Evolutionary conservation across 345 rosid species (phyloP), one percentile per base, ranked within the genome.

Genomic region (Adansonia digitata): DNA sequence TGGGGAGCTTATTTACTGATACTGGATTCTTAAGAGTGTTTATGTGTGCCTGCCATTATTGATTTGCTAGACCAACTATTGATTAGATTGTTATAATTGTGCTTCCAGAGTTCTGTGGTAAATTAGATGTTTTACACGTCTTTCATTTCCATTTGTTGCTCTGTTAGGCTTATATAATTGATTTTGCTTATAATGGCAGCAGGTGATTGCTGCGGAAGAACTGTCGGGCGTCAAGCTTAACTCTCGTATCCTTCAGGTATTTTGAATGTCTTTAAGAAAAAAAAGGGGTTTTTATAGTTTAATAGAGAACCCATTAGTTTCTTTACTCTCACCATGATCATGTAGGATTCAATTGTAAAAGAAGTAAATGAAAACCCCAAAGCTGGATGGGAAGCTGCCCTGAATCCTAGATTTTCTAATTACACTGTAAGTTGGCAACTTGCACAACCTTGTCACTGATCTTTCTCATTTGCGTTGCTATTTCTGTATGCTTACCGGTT

Each of bases 371-470:
- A 85, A 69, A 76, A 92, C 64, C 92, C 97, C 31, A 74, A 83
- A 31, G 94, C 97, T 45, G 94, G 99, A 75, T 95, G 99, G 99
- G 59, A 89, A 87, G 98, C 99, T 85, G 75, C 86, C 75, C 77
- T 83, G 53, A 93, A 91, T 77, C 86, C 91, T 57, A 81, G 83
- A 48, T 86, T 93, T 73, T 86, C 96, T 70, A 86, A 90, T 84
- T 85, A 86, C 75, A 84, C 99, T 0, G 98, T 94, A 66, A 84
- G 95, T 85, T 29, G 46, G 34, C 40, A 52, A 70, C 39, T 77
- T 68, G 67, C 56, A 53, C 1, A 43, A 60, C 77, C 71, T 77
- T 65, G 60, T 66, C 61, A 51, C n/a, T 60, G 13, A 53, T 40
- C 14, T 60, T 63, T 59, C 17, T 69, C 67, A 57, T 20, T 51